Percentiles rank a stretch among this genome's conserved stretches.
Conservation (phyloP, 768 basidiomycete species). For the Lanmaoa pseudosensibilis region DNA sequence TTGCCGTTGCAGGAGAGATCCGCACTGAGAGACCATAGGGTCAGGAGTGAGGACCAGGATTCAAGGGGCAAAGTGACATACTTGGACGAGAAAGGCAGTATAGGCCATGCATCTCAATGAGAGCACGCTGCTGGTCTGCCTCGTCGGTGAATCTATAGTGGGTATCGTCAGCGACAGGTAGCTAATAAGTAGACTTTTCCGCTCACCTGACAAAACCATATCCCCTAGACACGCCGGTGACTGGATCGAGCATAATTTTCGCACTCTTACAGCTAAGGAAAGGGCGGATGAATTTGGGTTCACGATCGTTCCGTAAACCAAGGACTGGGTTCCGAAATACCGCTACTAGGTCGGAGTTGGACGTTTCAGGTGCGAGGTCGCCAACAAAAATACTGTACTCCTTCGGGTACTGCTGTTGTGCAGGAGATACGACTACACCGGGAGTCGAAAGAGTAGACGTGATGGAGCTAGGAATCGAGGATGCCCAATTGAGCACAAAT, state of each 20-base stretch:
- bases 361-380: slow-evolving; percentile 89
- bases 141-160: slow-evolving; percentile 79
- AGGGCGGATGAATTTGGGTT: slow-evolving; percentile 84
- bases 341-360: slow-evolving; percentile 93
- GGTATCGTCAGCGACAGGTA: slow-evolving; percentile 4
- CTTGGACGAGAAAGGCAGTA: slow-evolving; percentile 89
- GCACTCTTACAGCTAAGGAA: slow-evolving; percentile 94
- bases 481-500: slow-evolving; percentile 81
- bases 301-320: slow-evolving; percentile 80
- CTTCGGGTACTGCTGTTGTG: slow-evolving; percentile 64
- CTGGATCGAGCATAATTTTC: slow-evolving; percentile 92
- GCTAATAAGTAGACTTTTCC: slow-evolving; percentile 7
- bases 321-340: slow-evolving; percentile 89
- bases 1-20: slow-evolving; percentile 86
- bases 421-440: slow-evolving; percentile 24
- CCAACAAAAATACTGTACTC: slow-evolving; percentile 96
- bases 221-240: slow-evolving; percentile 84
- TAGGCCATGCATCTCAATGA: slow-evolving; percentile 89
- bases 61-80: slow-evolving; percentile 39
- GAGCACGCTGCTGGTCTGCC: slow-evolving; percentile 82
- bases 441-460: slow-evolving; percentile 33
- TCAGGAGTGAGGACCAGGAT: slow-evolving; percentile 12
- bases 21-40: slow-evolving; percentile 62
- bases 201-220: slow-evolving; percentile 89
- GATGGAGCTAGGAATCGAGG: slow-evolving; percentile 39